These are phyloP conservation scores for Aspergillus terreus DNA, from an alignment of 2,329 filamentous ascomycete genomes.

Conservation along the genomic window DNA sequence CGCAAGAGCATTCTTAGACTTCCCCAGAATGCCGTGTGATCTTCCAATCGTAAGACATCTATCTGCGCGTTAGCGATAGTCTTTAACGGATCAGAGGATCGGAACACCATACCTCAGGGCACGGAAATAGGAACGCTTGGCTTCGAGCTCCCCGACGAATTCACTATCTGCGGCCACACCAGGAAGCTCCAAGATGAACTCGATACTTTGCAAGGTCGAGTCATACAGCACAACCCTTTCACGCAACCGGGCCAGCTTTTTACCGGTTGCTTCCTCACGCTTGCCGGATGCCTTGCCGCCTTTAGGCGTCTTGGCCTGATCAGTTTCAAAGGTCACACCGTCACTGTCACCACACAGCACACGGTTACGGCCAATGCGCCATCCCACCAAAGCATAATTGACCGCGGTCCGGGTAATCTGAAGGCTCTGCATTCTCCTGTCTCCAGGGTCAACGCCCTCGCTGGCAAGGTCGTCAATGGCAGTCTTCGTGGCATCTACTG, in stretches of 20 bases:
- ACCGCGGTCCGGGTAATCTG: conserved; percentile 91
- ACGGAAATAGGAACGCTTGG: conserved; percentile 77
- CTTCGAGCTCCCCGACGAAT: conserved; percentile 74
- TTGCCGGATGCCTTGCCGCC: conserved; percentile 50
- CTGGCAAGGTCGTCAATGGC: conserved; percentile 85
- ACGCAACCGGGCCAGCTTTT: conserved; percentile 73
- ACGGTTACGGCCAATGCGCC: conserved; percentile 89
- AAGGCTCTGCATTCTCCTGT: conserved; percentile 83
- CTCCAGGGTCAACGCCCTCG: conserved; percentile 79
- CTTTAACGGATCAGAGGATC: background rate
- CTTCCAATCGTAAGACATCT: conserved; percentile 81
- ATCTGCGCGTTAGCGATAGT: conserved; percentile 1
- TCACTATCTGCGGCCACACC: conserved; percentile 80
- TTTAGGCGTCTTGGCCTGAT: conserved; percentile 49
- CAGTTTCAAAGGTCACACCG: conserved; percentile 58
- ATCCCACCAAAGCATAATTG: conserved; percentile 90
- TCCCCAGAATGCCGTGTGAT: conserved; percentile 72
- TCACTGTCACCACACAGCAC: conserved; percentile 81
- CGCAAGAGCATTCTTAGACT: conserved; percentile 76
- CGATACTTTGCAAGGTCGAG: conserved; percentile 82
- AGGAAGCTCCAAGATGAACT: conserved; percentile 82
- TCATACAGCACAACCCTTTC: conserved; percentile 90
- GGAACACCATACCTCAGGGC: conserved; percentile 67
- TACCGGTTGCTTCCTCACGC: conserved; percentile 65
- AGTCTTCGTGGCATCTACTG: conserved; percentile 86